Percentiles rank a stretch among this genome's conserved stretches.
Conservation (phyloP, 1,284 basidiomycete genomes). For the Trametes polyzona region DNA sequence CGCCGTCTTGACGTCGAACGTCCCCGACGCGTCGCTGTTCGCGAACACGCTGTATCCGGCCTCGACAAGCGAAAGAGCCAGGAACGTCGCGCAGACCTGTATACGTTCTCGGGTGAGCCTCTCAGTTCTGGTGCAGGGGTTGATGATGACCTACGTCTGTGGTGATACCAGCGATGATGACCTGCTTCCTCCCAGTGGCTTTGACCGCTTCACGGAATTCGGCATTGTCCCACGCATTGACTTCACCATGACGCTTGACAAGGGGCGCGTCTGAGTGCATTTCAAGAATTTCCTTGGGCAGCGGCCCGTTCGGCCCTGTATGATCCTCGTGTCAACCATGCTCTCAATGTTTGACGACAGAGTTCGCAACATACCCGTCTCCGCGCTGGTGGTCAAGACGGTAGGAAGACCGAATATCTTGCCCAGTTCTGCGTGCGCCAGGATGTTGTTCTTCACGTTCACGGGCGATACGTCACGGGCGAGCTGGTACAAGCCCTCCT, state of each 20-base stretch:
- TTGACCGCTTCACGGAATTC: conserved; percentile 51
- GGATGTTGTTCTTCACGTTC: conserved; percentile 46
- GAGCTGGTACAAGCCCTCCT: conserved; percentile 50
- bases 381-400: conserved; percentile 48
- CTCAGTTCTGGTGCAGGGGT: background rate
- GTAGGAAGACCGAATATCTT: conserved; percentile 49
- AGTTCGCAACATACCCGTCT: conserved; percentile 37
- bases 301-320: conserved; percentile 49
- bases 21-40: conserved; percentile 49
- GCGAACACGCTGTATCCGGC: conserved; percentile 51
- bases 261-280: conserved; percentile 48
- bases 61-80: conserved; percentile 46
- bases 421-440: conserved; percentile 49
- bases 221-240: conserved; percentile 53
- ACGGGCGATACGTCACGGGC: conserved; percentile 43
- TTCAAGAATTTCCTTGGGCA: conserved; percentile 45
- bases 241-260: conserved; percentile 51
- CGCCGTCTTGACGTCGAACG: conserved; percentile 42
- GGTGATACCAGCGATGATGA: conserved; percentile 51
- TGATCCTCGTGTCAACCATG: background rate
- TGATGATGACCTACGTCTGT: conserved; percentile 46
- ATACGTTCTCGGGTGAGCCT: background rate
- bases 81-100: conserved; percentile 51
- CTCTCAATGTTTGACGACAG: no score
- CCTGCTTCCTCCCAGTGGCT: conserved; percentile 51